Conservation (phyloP, 768 basidiomycete genomes). For the Amanita rubescens region DNA sequence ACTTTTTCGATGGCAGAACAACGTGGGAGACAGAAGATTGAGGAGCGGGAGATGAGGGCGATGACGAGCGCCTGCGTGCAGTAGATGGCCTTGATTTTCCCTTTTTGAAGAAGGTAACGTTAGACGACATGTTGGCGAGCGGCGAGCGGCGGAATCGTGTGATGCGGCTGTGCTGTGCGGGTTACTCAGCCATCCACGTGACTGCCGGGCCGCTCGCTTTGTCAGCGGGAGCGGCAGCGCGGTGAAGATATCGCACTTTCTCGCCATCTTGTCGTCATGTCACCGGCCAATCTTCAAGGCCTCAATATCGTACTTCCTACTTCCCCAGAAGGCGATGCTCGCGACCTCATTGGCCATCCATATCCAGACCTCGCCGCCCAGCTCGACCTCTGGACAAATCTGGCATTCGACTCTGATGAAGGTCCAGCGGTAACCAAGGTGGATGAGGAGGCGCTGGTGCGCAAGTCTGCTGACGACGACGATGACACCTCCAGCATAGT, state of each 20-base stretch:
- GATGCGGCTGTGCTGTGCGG: too few species aligned
- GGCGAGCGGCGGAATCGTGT: not conserved
- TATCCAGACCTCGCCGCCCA: constrained; percentile 73
- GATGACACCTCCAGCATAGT: constrained; percentile 29
- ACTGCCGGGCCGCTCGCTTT: not conserved
- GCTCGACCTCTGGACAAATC: constrained; percentile 79
- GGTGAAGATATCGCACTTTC: not conserved
- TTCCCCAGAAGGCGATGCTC: constrained; percentile 31
- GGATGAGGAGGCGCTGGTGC: constrained; percentile 29
- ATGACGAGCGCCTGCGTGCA: constrained; percentile 65
- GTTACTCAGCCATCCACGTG: not conserved
- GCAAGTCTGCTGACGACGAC: constrained; percentile 31
- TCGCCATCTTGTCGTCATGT: constrained; percentile 30
- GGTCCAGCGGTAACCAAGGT: constrained; percentile 32
- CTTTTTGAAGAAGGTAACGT: constrained; percentile 83
- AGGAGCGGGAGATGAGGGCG: constrained; percentile 35
- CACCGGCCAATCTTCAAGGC: constrained; percentile 62
- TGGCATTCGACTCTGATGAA: constrained; percentile 74
- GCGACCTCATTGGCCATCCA: constrained; percentile 57
- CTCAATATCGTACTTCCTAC: constrained; percentile 70
- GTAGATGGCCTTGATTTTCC: constrained; percentile 74
- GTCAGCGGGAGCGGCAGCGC: not conserved
- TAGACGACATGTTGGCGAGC: constrained; percentile 12
- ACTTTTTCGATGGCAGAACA: constrained; percentile 67
- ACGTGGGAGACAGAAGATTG: constrained; percentile 48